These are phyloP conservation scores for Alternaria incomplexa DNA, from an alignment of 2,329 filamentous ascomycete genomes.

Conservation along the genomic window DNA sequence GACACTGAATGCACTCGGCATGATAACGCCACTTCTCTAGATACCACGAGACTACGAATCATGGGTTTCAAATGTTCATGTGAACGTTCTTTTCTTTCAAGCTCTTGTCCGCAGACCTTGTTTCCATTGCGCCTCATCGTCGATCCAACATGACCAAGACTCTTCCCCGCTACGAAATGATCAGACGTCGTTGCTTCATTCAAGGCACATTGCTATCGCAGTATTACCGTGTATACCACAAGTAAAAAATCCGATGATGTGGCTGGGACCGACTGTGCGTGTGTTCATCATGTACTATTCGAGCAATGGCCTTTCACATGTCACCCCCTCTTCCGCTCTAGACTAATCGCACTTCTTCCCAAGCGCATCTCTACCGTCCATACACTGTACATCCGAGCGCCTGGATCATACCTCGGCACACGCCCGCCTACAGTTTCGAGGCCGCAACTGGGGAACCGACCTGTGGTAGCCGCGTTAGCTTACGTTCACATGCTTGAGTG, in stretches of 20 bases:
- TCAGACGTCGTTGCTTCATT: neutral
- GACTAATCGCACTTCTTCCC: neutral
- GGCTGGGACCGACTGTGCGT: neutral
- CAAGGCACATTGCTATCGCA: neutral
- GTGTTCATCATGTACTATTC: neutral
- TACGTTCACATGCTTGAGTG: constrained; percentile 11
- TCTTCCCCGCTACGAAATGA: neutral
- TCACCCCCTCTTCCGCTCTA: neutral
- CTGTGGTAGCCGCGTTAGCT: constrained; percentile 18
- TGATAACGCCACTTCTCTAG: constrained; percentile 46
- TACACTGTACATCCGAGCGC: neutral
- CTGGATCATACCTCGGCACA: constrained; percentile 15
- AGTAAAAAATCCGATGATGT: neutral
- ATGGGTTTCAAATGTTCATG: constrained; percentile 39
- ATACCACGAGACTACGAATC: constrained; percentile 49
- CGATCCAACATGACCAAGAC: neutral
- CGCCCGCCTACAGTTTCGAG: constrained; percentile 15
- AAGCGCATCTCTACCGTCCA: neutral
- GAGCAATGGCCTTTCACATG: neutral
- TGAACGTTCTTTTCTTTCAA: constrained; percentile 14
- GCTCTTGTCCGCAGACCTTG: neutral
- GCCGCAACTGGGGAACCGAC: constrained; percentile 18
- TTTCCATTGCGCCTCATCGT: neutral
- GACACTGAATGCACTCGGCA: constrained; percentile 48
- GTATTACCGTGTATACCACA: no score